Percentiles rank a stretch among this genome's conserved stretches.
Evolutionary conservation across 2,329 filamentous ascomycete species (phyloP).

Genomic region (Ophiobolus disseminans): DNA sequence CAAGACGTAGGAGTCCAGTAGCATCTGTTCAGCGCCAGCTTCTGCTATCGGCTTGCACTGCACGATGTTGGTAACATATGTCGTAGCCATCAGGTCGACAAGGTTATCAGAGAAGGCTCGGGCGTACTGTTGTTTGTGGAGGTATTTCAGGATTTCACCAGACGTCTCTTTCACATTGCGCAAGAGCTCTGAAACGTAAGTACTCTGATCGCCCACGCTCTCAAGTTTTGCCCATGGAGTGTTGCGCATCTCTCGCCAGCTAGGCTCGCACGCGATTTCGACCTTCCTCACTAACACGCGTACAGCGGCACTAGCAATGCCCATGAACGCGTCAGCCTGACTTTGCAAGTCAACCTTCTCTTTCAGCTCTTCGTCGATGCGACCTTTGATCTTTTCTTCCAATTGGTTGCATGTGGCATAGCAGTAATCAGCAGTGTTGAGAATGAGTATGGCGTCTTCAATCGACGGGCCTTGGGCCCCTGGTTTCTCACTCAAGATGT

Average conservation of each 20-base stretch:
- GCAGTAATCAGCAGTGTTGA: slow-evolving; percentile 98
- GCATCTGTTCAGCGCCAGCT: slow-evolving; percentile 96
- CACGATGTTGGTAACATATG: slow-evolving; percentile 83
- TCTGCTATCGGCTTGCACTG: slow-evolving; percentile 91
- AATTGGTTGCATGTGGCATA: slow-evolving; percentile 91
- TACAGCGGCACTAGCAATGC: slow-evolving; percentile 87
- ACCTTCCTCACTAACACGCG: slow-evolving; percentile 83
- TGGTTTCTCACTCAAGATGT: slow-evolving; percentile 69
- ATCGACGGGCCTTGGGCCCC: slow-evolving; percentile 65
- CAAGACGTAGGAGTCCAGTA: slow-evolving; percentile 91
- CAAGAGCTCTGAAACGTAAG: slow-evolving; percentile 85
- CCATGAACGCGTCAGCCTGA: slow-evolving; percentile 93
- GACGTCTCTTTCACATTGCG: slow-evolving; percentile 74
- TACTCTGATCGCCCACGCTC: slow-evolving; percentile 89
- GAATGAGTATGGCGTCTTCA: slow-evolving; percentile 81
- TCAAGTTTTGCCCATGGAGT: slow-evolving; percentile 95
- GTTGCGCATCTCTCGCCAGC: slow-evolving; percentile 97
- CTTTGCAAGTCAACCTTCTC: slow-evolving; percentile 83
- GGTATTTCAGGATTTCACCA: slow-evolving; percentile 74
- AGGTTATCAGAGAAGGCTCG: slow-evolving; percentile 94
- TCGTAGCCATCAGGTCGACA: slow-evolving; percentile 82
- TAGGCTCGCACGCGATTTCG: slow-evolving; percentile 80
- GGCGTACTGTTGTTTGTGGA: slow-evolving; percentile 92
- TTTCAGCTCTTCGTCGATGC: slow-evolving; percentile 81
- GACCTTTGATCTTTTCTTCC: slow-evolving; percentile 91